These are phyloP conservation scores for Turritis glabra DNA, from an alignment of 345 rosid species.

Conservation along the genomic window DNA sequence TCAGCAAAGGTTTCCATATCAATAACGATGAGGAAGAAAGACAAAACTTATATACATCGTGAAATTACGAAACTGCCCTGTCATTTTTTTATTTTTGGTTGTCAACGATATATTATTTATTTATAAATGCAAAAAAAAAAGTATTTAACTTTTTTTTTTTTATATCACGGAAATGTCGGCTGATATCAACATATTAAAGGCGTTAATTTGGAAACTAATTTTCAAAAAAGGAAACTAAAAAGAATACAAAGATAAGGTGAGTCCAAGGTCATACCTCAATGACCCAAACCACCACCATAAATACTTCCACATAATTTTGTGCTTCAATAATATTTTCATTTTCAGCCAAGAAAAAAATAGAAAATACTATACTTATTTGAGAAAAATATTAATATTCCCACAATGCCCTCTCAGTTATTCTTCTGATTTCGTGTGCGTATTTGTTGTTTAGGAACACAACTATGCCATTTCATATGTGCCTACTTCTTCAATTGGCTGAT, in stretches of 20 bases:
- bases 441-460: background rate
- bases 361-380: background rate
- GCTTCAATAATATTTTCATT: slow-evolving; percentile 2
- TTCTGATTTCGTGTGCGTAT: background rate
- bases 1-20: slow-evolving; percentile 4
- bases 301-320: slow-evolving; percentile 32
- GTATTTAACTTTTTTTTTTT: background rate
- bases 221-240: background rate
- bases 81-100: background rate
- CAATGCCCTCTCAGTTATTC: background rate
- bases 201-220: slow-evolving; percentile 24
- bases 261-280: slow-evolving; percentile 37
- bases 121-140: background rate
- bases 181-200: slow-evolving; percentile 27
- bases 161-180: slow-evolving; percentile 36
- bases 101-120: slow-evolving; percentile 3
- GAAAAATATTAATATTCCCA: background rate
- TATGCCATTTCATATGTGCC: background rate
- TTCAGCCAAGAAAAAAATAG: no score
- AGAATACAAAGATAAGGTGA: slow-evolving; percentile 37
- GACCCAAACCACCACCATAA: slow-evolving; percentile 39
- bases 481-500: background rate
- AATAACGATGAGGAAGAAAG: slow-evolving; percentile 24
- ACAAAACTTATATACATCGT: slow-evolving; percentile 7
- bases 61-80: slow-evolving; percentile 22